These are phyloP conservation scores for Ramalina peruviana DNA, from an alignment of 495 filamentous ascomycete species.

Conservation along the genomic window DNA sequence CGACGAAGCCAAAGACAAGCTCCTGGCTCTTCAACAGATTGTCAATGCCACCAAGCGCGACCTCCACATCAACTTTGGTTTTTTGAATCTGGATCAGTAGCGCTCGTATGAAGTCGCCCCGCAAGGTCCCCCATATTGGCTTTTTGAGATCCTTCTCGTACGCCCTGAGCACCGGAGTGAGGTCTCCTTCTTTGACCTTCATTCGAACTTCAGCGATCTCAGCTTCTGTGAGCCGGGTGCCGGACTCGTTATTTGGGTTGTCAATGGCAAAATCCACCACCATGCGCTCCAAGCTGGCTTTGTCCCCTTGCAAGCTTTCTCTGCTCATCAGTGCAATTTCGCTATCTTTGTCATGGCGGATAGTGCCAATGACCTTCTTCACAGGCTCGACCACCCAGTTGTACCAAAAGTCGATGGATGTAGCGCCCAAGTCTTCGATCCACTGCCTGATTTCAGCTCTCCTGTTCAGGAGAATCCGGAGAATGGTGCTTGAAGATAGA, in stretches of 20 bases:
- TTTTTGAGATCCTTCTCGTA: conserved; percentile 76
- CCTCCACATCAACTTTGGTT: conserved; percentile 95
- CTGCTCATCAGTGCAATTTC: conserved; percentile 94
- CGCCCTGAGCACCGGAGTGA: conserved; percentile 78
- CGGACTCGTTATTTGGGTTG: conserved; percentile 41
- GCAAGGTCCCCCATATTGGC: conserved; percentile 65
- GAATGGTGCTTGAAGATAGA: conserved; percentile 64
- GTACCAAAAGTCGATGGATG: conserved; percentile 74
- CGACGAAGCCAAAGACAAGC: conserved; percentile 89
- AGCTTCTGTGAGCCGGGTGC: conserved; percentile 31
- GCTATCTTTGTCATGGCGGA: conserved; percentile 76
- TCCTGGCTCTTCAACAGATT: conserved; percentile 87
- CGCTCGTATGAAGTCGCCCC: conserved; percentile 76
- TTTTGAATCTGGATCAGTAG: conserved; percentile 95
- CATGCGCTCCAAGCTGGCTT: conserved; percentile 89
- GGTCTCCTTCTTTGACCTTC: conserved; percentile 78
- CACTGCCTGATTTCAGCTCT: conserved; percentile 61
- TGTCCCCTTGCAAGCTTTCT: conserved; percentile 73
- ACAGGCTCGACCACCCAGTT: conserved; percentile 90
- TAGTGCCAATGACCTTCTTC: conserved; percentile 73
- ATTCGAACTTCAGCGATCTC: conserved; percentile 56
- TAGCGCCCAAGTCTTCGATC: conserved; percentile 61
- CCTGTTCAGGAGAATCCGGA: conserved; percentile 57
- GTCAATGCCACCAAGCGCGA: conserved; percentile 90
- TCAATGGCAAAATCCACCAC: conserved; percentile 87